Conservation (phyloP, 108 stramenopile genomes). For the Parietichytrium sp. region DNA sequence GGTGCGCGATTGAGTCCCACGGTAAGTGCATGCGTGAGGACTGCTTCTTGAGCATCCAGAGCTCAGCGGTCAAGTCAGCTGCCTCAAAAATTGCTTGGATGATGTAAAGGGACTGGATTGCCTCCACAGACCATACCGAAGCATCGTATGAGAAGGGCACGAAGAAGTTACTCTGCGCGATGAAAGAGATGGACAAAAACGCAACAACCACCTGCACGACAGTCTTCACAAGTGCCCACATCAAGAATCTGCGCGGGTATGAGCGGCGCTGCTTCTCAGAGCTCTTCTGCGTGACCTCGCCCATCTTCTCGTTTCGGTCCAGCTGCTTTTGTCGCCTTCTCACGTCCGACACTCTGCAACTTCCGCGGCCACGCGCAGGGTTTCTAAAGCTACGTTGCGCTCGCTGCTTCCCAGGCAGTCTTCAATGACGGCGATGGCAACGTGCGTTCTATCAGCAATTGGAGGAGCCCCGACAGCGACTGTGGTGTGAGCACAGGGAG, state of each 20-base stretch:
- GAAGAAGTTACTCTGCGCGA: not conserved
- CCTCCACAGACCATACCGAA: not conserved
- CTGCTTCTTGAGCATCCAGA: not conserved
- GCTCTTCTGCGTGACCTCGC: too few species aligned
- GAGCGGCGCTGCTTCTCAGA: too few species aligned
- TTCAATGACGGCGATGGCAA: too few species aligned
- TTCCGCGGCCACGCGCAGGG: too few species aligned
- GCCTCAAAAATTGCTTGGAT: constrained; percentile 1
- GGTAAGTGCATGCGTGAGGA: not conserved
- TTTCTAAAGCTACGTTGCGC: too few species aligned
- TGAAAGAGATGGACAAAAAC: constrained; percentile 4
- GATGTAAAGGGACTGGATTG: not conserved
- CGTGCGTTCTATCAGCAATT: too few species aligned
- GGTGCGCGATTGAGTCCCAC: constrained; percentile 13
- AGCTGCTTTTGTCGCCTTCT: too few species aligned
- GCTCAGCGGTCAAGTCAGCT: not conserved
- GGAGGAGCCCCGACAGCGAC: too few species aligned
- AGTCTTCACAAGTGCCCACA: constrained; percentile 11
- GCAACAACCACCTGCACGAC: not conserved
- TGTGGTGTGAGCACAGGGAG: too few species aligned
- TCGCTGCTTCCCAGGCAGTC: too few species aligned
- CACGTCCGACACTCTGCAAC: too few species aligned
- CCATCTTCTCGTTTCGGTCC: too few species aligned
- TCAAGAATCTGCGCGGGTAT: not conserved
- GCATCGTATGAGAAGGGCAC: not conserved